Evolutionary conservation across 2,329 filamentous ascomycete species (phyloP).

Genomic region (Fusarium oligoseptatum): DNA sequence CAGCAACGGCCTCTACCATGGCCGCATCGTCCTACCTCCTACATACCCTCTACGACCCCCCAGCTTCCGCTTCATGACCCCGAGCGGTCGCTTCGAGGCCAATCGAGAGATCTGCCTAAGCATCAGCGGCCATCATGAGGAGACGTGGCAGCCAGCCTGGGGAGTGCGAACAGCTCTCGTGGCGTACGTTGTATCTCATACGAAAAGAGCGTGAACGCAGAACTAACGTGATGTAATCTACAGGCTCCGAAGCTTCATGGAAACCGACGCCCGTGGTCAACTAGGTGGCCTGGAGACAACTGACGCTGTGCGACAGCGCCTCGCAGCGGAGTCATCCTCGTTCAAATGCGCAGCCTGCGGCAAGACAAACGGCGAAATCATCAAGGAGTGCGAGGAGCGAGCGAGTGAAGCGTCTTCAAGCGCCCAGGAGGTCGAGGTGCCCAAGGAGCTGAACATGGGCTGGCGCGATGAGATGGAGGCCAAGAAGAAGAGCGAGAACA

Average conservation of each 20-base stretch:
- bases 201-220: fast-evolving
- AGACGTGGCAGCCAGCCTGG: slow-evolving; percentile 99
- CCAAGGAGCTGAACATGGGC: slow-evolving; percentile 72
- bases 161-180: slow-evolving; percentile 90
- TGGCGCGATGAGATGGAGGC: slow-evolving; percentile 79
- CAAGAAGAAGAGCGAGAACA: slow-evolving; percentile 28
- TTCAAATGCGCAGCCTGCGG: slow-evolving; percentile 81
- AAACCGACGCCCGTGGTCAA: slow-evolving; percentile 88
- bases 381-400: slow-evolving; percentile 76
- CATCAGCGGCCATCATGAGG: slow-evolving; percentile 95
- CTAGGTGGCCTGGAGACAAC: slow-evolving; percentile 87
- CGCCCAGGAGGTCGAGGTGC: slow-evolving; percentile 61
- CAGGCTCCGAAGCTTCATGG: slow-evolving; percentile 88
- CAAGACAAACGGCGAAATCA: slow-evolving; percentile 79
- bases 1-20: slow-evolving; percentile 89
- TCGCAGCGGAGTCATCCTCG: slow-evolving; percentile 74
- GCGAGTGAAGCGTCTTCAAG: slow-evolving; percentile 56
- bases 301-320: slow-evolving; percentile 73
- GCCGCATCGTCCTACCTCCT: slow-evolving; percentile 90
- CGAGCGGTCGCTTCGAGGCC: slow-evolving; percentile 91
- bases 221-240: slow-evolving; percentile 13
- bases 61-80: slow-evolving; percentile 94
- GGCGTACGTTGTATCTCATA: slow-evolving; percentile 58
- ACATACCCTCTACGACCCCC: slow-evolving; percentile 93
- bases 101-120: slow-evolving; percentile 97